These are phyloP conservation scores for Penicillium sp. DNA, from an alignment of 2,329 filamentous ascomycete species.

Conservation along the genomic window DNA sequence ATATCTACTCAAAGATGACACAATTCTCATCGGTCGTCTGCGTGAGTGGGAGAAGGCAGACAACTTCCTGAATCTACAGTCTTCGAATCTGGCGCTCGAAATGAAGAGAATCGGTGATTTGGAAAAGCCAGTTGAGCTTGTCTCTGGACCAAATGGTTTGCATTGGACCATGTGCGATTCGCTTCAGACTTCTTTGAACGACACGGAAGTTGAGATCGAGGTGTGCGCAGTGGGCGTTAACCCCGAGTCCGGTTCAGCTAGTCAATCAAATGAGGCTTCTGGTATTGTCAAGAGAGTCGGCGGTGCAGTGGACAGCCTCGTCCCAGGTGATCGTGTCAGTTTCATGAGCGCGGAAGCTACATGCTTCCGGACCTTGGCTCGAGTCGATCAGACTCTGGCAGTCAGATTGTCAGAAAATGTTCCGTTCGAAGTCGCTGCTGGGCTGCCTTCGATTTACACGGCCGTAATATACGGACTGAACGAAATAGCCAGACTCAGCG, in stretches of 20 bases:
- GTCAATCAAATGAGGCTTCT: conserved; percentile 11
- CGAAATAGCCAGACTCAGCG: conserved; percentile 5
- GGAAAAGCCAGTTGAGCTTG: conserved; percentile 6
- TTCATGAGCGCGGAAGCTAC: not conserved
- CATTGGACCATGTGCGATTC: conserved; percentile 9
- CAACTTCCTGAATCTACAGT: conserved; percentile 11
- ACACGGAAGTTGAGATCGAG: conserved; percentile 11
- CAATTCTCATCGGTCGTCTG: conserved; percentile 17
- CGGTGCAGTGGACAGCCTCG: not conserved
- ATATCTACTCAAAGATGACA: conserved; percentile 12
- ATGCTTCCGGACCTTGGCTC: conserved; percentile 9
- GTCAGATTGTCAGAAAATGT: conserved; percentile 8
- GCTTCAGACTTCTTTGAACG: not conserved
- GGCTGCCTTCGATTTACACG: conserved; percentile 8
- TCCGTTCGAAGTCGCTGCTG: conserved; percentile 9
- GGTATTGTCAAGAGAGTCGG: conserved; percentile 14
- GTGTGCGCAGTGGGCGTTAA: conserved; percentile 12
- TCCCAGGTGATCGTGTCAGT: conserved; percentile 13
- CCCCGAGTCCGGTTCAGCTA: not conserved
- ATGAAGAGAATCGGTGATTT: conserved; percentile 5
- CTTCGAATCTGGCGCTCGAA: conserved; percentile 2
- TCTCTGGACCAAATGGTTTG: not conserved
- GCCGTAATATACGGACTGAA: conserved; percentile 13
- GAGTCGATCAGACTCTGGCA: conserved; percentile 1
- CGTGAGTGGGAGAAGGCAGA: conserved; percentile 11